These are phyloP conservation scores for Aquilaria sinensis DNA, from an alignment of 345 rosid genomes.

Conservation along the genomic window DNA sequence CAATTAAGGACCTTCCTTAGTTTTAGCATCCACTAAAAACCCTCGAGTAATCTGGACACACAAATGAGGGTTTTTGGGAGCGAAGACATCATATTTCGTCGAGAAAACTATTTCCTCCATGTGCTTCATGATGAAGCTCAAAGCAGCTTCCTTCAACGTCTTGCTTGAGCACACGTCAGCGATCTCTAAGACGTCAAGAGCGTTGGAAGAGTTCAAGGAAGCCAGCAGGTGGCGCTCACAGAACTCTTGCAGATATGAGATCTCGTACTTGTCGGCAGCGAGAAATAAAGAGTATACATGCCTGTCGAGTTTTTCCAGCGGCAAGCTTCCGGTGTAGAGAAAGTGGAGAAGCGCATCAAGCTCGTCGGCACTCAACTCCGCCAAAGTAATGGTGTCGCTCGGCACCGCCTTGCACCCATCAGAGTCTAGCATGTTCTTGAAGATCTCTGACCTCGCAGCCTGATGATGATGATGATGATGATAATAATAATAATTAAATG, in stretches of 20 bases:
- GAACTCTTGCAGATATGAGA: slow-evolving; percentile 47
- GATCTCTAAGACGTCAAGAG: slow-evolving; percentile 57
- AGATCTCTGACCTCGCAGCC: slow-evolving; percentile 86
- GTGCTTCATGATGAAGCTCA: slow-evolving; percentile 51
- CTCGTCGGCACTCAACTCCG: slow-evolving; percentile 56
- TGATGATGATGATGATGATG: slow-evolving; percentile 2
- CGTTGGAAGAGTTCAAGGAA: slow-evolving; percentile 38
- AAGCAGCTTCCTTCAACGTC: slow-evolving; percentile 41
- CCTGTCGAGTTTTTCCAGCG: slow-evolving; percentile 38
- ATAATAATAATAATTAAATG: too few species aligned
- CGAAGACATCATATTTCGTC: slow-evolving; percentile 51
- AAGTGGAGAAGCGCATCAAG: slow-evolving; percentile 73
- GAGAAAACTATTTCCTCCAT: slow-evolving; percentile 58
- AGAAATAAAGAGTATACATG: slow-evolving; percentile 48
- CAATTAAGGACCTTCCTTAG: too few species aligned
- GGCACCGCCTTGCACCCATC: slow-evolving; percentile 62
- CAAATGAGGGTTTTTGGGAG: slow-evolving; percentile 46
- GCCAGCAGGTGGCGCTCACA: slow-evolving; percentile 55
- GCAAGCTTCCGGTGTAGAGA: slow-evolving; percentile 64
- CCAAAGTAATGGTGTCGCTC: slow-evolving; percentile 37
- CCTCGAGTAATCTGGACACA: slow-evolving; percentile 68
- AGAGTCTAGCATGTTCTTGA: slow-evolving; percentile 63
- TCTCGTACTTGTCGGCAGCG: slow-evolving; percentile 76
- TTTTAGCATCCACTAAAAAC: slow-evolving; percentile 40
- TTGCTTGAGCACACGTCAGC: slow-evolving; percentile 50